Evolutionary conservation across 495 filamentous ascomycete species (phyloP).

Genomic region (Penicillium pulvis): DNA sequence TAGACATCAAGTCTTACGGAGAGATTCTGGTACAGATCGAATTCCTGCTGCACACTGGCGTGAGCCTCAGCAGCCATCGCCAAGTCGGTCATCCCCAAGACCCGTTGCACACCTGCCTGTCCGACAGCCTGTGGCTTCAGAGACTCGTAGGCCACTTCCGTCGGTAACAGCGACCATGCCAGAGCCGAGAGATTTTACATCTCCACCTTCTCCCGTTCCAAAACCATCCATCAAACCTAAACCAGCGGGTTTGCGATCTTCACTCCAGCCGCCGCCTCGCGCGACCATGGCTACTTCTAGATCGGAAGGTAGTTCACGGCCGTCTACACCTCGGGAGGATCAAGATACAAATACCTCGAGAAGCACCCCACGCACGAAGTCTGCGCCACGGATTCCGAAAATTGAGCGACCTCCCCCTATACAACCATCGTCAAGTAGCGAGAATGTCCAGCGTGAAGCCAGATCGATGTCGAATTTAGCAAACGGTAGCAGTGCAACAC

Average conservation of each 20-base stretch:
- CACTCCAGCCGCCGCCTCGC: constrained; percentile 26
- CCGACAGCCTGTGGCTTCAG: constrained; percentile 14
- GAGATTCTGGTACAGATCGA: constrained; percentile 16
- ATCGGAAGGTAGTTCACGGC: constrained; percentile 25
- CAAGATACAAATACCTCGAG: constrained; percentile 16
- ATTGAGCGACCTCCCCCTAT: constrained; percentile 16
- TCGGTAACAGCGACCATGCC: constrained; percentile 21
- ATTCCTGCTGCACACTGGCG: constrained; percentile 38
- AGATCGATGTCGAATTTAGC: constrained; percentile 31
- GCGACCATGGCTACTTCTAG: constrained; percentile 13
- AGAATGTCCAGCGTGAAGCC: constrained; percentile 32
- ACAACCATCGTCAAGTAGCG: constrained; percentile 33
- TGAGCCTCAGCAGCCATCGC: constrained; percentile 29
- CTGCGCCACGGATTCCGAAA: constrained; percentile 26
- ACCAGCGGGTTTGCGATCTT: constrained; percentile 36
- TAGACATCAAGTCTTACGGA: constrained; percentile 10
- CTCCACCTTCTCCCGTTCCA: constrained; percentile 24
- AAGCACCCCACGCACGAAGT: constrained; percentile 27
- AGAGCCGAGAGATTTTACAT: constrained; percentile 25
- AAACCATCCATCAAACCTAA: constrained; percentile 44
- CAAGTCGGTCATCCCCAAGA: constrained; percentile 18
- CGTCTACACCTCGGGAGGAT: constrained; percentile 25
- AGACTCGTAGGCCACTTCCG: constrained; percentile 14
- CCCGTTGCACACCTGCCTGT: constrained; percentile 9
- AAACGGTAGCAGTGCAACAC: constrained; percentile 25